Evolutionary conservation across 2,329 filamentous ascomycete genomes (phyloP).

Genomic region (Ophiocordyceps camponoti-leonardi): DNA sequence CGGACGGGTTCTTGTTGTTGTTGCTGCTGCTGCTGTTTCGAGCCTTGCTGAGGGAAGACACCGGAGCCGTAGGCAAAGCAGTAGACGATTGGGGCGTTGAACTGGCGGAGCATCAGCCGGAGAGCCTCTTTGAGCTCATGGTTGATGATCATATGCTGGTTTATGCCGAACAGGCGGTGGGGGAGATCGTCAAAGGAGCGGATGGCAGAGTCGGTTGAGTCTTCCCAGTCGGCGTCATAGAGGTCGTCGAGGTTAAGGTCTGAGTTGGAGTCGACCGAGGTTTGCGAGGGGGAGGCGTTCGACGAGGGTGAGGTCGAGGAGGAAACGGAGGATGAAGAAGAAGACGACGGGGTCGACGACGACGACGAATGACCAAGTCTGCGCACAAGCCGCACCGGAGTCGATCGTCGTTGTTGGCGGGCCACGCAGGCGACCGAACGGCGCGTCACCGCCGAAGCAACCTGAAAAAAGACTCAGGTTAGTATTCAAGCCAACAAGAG

Average conservation of each 20-base stretch:
- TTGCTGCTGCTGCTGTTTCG: conserved; percentile 29
- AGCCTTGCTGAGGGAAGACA: conserved; percentile 66
- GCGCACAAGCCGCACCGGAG: background rate
- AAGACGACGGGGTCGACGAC: background rate
- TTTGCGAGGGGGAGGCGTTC: background rate
- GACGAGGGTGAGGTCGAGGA: background rate
- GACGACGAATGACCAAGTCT: background rate
- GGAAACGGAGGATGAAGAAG: background rate
- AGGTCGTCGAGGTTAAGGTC: conserved; percentile 8
- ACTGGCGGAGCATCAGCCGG: conserved; percentile 76
- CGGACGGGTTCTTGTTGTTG: conserved; percentile 34
- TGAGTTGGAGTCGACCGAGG: conserved; percentile 1
- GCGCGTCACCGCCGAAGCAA: conserved; percentile 6
- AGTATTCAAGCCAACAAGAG: too few relatives aligned
- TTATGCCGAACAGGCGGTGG: conserved; percentile 60
- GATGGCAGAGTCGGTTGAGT: conserved; percentile 22
- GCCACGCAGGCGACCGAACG: conserved; percentile 1
- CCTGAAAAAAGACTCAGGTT: background rate
- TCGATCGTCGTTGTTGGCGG: background rate
- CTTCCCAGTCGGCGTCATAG: conserved; percentile 25
- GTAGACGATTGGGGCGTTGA: conserved; percentile 84
- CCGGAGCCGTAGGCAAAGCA: conserved; percentile 96
- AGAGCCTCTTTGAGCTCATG: conserved; percentile 87
- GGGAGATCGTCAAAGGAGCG: conserved; percentile 26
- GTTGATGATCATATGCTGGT: conserved; percentile 93